Evolutionary conservation across 2,329 filamentous ascomycete species (phyloP), one percentile per base, ranked within the genome.

Genomic region (Penicillium sp.): DNA sequence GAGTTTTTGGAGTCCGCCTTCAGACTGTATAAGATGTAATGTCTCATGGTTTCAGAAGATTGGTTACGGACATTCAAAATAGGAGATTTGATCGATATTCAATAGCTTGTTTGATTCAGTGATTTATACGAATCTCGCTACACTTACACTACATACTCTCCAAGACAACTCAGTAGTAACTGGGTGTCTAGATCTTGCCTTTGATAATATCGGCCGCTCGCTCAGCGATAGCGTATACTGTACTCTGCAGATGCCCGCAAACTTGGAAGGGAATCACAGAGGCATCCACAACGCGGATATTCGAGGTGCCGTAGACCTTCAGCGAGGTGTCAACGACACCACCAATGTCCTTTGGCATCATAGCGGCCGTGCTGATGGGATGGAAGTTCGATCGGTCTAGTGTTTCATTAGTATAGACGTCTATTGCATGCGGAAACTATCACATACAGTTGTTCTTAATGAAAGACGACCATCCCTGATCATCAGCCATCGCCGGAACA

Each of bases 241-340:
- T 66, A 26, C 54, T 61, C 49, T 51, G 53, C 3, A 65, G 52
- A 52, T 70, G 62, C 5, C 64, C 67, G 24, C 59, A 61, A 2
- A 67, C 52, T 43, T 68, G 62, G 36, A 69, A 53, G 1, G 67
- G 68, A 38, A 65, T 56, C 26, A 69, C 57, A 43, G 65, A 68
- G 15, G 67, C 68, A 56, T 71, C 69, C 4, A 68, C 62, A 15
- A 71, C 64, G 5, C 69, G 58, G 7, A 71, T 49, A 52, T 71
- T 72, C 0, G 55, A 54, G 1, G 68, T 70, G 6, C 69, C 68
- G 43, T 72, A 67, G 23, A 71, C 69, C 43, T 60, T 63, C 39
- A 72, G 39, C 4, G 55, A 62, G 3, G 60, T 52, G 45, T 70
- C 59, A 2, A 72, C 68, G 12, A 74, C 72, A 13, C 71, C 68